Evolutionary conservation across 177 flowering plant species (phyloP).

Genomic region (Vitis hybrid): DNA sequence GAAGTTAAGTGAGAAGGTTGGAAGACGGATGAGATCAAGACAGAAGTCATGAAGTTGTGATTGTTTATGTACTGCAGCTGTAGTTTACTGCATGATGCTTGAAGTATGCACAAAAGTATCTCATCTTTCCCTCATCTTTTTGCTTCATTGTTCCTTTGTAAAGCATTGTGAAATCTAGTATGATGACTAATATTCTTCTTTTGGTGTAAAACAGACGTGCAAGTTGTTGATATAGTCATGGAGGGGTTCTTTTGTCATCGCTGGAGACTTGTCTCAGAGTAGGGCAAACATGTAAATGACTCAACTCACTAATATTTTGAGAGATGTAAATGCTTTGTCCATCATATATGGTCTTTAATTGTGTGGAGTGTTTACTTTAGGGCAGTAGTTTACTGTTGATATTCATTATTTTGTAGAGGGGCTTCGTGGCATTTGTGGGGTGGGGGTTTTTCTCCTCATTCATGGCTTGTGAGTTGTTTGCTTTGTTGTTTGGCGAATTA

Average conservation of each 20-base stretch:
- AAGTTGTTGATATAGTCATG: neutral
- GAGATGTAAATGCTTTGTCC: conserved; percentile 13
- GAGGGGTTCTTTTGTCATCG: neutral
- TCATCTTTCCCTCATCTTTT: neutral
- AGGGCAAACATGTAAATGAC: neutral
- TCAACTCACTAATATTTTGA: neutral
- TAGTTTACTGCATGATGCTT: neutral
- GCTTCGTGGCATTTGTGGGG: neutral
- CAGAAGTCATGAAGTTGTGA: conserved; percentile 8
- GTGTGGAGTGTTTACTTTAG: conserved; percentile 3
- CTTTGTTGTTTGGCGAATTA: neutral
- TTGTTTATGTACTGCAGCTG: neutral
- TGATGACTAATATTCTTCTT: neutral
- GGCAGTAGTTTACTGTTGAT: neutral
- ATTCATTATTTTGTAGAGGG: neutral
- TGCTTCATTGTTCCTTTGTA: neutral
- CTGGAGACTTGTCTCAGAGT: neutral
- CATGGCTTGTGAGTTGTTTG: neutral
- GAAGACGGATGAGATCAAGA: conserved; percentile 7
- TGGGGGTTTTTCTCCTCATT: neutral
- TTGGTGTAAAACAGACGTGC: neutral
- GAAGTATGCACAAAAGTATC: neutral
- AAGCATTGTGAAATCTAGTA: neutral
- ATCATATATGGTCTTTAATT: neutral
- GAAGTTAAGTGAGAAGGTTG: neutral